These are phyloP conservation scores for Nothophaeocryptopus gaeumannii DNA, from an alignment of 2,329 filamentous ascomycete species.

Conservation along the genomic window DNA sequence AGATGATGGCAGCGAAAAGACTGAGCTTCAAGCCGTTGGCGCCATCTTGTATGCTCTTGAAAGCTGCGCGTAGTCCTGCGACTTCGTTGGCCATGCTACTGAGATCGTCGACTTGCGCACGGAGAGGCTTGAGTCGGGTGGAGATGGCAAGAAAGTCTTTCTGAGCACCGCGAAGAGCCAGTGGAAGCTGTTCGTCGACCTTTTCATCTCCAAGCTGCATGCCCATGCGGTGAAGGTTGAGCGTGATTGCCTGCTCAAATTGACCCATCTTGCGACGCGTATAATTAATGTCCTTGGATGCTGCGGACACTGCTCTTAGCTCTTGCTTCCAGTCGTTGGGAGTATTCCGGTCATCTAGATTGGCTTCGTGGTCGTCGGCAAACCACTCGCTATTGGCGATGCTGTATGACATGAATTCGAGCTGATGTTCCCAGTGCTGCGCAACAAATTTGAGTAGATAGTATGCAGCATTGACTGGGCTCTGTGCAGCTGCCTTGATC, in stretches of 20 bases:
- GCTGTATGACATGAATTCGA: conserved; percentile 18
- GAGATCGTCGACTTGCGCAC: conserved; percentile 22
- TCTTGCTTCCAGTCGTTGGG: conserved; percentile 21
- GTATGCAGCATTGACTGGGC: conserved; percentile 15
- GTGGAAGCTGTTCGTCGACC: conserved; percentile 3
- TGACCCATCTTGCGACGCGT: conserved; percentile 22
- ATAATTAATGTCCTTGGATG: conserved; percentile 24
- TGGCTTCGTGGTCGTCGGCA: conserved; percentile 23
- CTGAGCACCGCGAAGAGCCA: conserved; percentile 18
- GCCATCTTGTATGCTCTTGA: conserved; percentile 25
- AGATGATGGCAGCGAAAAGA: conserved; percentile 23
- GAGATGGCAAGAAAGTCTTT: conserved; percentile 24
- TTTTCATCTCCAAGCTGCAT: conserved; percentile 12
- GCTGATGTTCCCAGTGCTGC: conserved; percentile 19
- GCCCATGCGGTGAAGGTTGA: conserved; percentile 24
- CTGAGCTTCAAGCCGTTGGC: conserved; percentile 23
- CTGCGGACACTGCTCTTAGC: conserved; percentile 17
- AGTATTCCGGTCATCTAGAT: conserved; percentile 6
- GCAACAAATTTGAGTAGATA: conserved; percentile 21
- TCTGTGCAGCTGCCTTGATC: conserved; percentile 1
- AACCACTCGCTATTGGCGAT: conserved; percentile 23
- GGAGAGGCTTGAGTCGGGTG: conserved; percentile 18
- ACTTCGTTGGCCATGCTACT: conserved; percentile 23
- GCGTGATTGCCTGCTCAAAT: conserved; percentile 21
- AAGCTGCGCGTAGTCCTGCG: conserved; percentile 20